Evolutionary conservation across 2,329 filamentous ascomycete genomes (phyloP), one percentile per base, ranked within the genome.

Genomic region (Clonostachys rosea): DNA sequence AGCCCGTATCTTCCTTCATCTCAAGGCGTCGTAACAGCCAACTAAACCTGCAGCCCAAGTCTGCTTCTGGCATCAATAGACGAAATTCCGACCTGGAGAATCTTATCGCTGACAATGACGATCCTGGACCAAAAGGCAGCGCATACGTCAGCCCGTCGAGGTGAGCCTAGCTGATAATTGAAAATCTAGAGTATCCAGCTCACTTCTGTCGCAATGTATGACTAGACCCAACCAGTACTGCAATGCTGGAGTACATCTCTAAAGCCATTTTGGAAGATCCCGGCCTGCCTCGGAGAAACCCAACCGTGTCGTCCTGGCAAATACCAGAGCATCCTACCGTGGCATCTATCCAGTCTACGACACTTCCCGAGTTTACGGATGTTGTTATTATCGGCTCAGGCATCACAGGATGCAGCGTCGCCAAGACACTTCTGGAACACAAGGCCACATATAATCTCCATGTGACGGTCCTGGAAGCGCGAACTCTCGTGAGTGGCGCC

Each of bases 321-420:
- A 40, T 54, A 7, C 57, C 59, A 3, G 47, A 47, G 2, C 59
- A 62, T 45, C 51, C 56, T 3, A 47, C 40, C 9, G 46, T 62
- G 1, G 50, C 56, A 5, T 48, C 53, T 1, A 50, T 50, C 5
- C 59, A 61, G 39, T 61, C 60, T 1, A 8, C 44, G 0, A n/a
- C 24, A 3, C 55, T 62, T 5, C 56, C 54, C 5, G 20, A 17
- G 1, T 13, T 5, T 3, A 57, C 57, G 1, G 58, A 62, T 43
- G 54, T 54, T 30, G 58, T 45, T 6, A 50, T 64, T 12, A 61
- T 64, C 30, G 61, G 59, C 12, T 63, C 61, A 4, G 61, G 61
- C 8, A 56, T 63, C 16, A 62, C 59, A 3, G 61, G 59, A 1
- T 61, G 57, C 24, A 60, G 60, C 43, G 52, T 57, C 7, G 50